Evolutionary conservation across 305 asterid genomes (phyloP).

Genomic region (Solanum chacoense): DNA sequence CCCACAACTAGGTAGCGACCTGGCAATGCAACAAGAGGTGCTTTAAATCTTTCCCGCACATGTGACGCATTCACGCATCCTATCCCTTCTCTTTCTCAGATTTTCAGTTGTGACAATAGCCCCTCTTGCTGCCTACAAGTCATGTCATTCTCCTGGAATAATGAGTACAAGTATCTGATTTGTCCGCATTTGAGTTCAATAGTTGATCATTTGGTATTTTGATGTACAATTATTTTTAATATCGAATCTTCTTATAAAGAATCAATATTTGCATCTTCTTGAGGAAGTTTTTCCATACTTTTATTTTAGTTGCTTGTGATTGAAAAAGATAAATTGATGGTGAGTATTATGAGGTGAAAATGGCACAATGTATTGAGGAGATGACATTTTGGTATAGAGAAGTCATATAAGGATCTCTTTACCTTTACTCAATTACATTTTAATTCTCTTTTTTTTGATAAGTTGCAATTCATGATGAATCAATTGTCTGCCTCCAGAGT

Average conservation of each 20-base stretch:
- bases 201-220: neutral
- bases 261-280: neutral
- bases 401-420: neutral
- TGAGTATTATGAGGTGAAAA: neutral
- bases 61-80: neutral
- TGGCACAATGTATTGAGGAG: neutral
- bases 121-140: neutral
- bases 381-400: neutral
- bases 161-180: neutral
- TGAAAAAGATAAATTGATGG: neutral
- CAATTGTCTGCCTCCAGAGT: neutral
- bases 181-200: neutral
- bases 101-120: neutral
- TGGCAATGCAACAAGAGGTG: neutral
- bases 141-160: neutral
- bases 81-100: neutral
- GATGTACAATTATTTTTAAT: neutral
- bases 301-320: neutral
- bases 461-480: neutral
- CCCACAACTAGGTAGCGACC: neutral
- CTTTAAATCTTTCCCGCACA: neutral
- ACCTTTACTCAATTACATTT: neutral
- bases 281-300: neutral
- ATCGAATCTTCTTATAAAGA: neutral
- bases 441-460: neutral